Evolutionary conservation across 2,329 filamentous ascomycete genomes (phyloP).

Genomic region (Dactylella cylindrospora): DNA sequence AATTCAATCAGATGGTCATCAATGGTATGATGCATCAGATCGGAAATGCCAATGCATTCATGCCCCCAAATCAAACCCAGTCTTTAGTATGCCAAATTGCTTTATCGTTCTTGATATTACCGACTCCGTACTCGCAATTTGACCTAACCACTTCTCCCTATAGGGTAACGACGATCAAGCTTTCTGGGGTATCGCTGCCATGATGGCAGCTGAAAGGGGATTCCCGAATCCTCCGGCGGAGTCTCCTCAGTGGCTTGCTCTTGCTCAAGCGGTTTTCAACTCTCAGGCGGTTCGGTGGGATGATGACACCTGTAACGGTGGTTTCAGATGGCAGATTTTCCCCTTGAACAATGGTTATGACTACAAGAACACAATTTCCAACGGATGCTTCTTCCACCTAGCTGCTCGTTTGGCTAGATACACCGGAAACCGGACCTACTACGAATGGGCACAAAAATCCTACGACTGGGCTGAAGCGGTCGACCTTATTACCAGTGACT

Average conservation of each 20-base stretch:
- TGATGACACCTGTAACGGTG: slow-evolving; percentile 65
- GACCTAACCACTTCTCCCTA: slow-evolving; percentile 36
- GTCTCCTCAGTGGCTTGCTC: slow-evolving; percentile 72
- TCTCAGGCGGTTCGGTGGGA: slow-evolving; percentile 74
- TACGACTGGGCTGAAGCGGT: slow-evolving; percentile 64
- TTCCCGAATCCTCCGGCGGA: slow-evolving; percentile 63
- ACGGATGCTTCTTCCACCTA: slow-evolving; percentile 62
- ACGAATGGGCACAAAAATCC: slow-evolving; percentile 62
- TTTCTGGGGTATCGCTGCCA: slow-evolving; percentile 69
- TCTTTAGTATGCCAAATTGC: slow-evolving; percentile 52
- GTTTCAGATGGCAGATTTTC: slow-evolving; percentile 84
- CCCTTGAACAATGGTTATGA: slow-evolving; percentile 69
- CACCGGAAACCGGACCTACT: slow-evolving; percentile 67
- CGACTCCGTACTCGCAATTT: neutral
- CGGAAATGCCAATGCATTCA: slow-evolving; percentile 62
- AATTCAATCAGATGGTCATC: slow-evolving; percentile 63
- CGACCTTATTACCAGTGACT: slow-evolving; percentile 63
- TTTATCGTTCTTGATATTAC: neutral
- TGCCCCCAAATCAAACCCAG: slow-evolving; percentile 62
- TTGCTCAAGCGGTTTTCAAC: slow-evolving; percentile 79
- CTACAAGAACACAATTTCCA: slow-evolving; percentile 63
- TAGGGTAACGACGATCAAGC: slow-evolving; percentile 70
- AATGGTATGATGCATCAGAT: slow-evolving; percentile 63
- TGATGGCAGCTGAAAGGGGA: slow-evolving; percentile 66
- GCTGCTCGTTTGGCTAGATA: slow-evolving; percentile 51